Evolutionary conservation across 441 rosid genomes (phyloP).

Genomic region (Gossypium schwendimanii): DNA sequence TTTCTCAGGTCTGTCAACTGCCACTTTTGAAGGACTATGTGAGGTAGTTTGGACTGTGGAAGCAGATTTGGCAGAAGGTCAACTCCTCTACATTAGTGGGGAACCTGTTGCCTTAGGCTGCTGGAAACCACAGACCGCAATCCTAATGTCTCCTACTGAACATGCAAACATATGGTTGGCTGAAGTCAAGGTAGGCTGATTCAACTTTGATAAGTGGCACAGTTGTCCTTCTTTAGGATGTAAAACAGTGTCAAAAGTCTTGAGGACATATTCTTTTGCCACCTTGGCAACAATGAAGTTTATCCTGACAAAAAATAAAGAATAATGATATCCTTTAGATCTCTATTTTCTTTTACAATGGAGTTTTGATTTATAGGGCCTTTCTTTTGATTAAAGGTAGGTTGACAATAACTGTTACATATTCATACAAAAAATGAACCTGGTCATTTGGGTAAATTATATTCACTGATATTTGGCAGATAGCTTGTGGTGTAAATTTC

Average conservation of each 20-base stretch:
- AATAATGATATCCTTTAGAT: background rate
- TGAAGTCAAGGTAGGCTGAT: constrained; percentile 56
- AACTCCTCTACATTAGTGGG: constrained; percentile 64
- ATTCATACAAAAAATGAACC: background rate
- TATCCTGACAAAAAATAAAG: constrained; percentile 4
- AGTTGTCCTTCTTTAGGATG: background rate
- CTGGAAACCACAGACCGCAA: constrained; percentile 76
- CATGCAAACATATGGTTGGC: constrained; percentile 62
- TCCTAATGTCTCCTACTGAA: constrained; percentile 54
- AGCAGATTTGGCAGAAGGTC: constrained; percentile 65
- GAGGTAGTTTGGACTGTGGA: constrained; percentile 73
- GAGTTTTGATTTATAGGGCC: constrained; percentile 6
- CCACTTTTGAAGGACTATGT: constrained; percentile 35
- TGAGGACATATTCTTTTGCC: background rate
- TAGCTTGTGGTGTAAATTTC: constrained; percentile 61
- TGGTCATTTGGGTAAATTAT: background rate
- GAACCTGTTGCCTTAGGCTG: constrained; percentile 66
- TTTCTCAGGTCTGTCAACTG: constrained; percentile 45
- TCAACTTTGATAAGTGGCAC: constrained; percentile 7
- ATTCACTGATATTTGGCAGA: constrained; percentile 34
- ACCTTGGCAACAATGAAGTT: background rate
- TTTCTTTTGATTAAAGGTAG: constrained; percentile 10
- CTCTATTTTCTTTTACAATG: constrained; percentile 10
- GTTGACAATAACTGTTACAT: background rate
- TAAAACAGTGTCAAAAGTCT: background rate